Evolutionary conservation across 208 protist genomes (phyloP), one percentile per base, ranked within the genome.

Genomic region (Wallacemonas rigidus): DNA sequence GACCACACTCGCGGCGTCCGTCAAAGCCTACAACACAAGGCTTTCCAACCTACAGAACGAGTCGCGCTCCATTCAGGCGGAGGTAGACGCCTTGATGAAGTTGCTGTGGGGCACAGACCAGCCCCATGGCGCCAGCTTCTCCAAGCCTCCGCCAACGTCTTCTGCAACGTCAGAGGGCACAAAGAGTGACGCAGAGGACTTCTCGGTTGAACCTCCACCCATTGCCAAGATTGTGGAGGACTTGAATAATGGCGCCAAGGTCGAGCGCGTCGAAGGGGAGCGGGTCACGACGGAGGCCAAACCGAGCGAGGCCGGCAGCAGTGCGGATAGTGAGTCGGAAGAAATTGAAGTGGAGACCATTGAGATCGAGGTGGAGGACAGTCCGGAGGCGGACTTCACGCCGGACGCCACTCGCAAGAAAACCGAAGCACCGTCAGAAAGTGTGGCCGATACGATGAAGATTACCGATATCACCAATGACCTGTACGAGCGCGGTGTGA

Each of bases 391-490:
- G 26, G 57, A 41, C 12, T 50, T 56, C 14, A 55, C 43, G 36
- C 3, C 38, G 14, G 40, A 43, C 15, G 26, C 56, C 26, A 26
- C 26, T 26, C 26, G 26, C 26, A 26, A 26, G 26, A 26, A 26
- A 26, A 26, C 26, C 26, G 26, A 26, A 2, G 58, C 63, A 15
- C 11, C 50, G 35, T 11, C 15, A 7, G 43, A 75, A 56, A 71
- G 81, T 53, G 55, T 85, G 8, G 88, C 84, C 2, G 90, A 92
- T 45, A 85, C 72, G 47, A 95, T 95, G 86, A 85, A 83, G 68
- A 90, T 95, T 40, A 95, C 86, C 9, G 93, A 97, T 75, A 95
- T 97, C 67, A 97, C 93, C 3, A 91, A 88, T 62, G 87, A 97
- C 38, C 80, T 97, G 36, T 95, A 94, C 72, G 93, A 94, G 65